Conservation (phyloP, 352 stramenopile species). For the Globisporangium solare region DNA sequence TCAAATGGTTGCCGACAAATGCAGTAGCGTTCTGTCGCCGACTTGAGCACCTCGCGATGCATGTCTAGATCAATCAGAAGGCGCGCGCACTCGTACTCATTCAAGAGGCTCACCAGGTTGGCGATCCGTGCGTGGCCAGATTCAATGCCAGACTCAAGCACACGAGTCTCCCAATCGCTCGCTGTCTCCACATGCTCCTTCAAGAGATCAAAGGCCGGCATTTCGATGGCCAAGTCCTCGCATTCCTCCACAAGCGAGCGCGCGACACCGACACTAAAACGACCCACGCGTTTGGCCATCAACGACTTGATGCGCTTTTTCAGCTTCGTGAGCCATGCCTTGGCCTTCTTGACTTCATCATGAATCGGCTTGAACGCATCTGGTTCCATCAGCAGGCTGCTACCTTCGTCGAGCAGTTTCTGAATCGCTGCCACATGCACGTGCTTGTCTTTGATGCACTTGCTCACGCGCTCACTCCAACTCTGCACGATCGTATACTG, state of each 20-base stretch:
- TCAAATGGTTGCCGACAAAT: constrained; percentile 90
- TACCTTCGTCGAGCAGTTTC: constrained; percentile 49
- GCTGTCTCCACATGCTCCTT: constrained; percentile 81
- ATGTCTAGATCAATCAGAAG: constrained; percentile 85
- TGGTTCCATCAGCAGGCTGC: constrained; percentile 59
- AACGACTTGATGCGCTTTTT: constrained; percentile 77
- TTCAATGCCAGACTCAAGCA: constrained; percentile 74
- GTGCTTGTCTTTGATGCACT: constrained; percentile 60
- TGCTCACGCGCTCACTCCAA: constrained; percentile 54
- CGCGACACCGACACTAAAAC: constrained; percentile 55
- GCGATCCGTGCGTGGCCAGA: constrained; percentile 72
- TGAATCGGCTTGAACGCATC: constrained; percentile 72
- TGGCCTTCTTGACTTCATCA: constrained; percentile 78
- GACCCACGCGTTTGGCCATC: constrained; percentile 61
- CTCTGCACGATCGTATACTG: constrained; percentile 62
- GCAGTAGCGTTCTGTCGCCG: constrained; percentile 89
- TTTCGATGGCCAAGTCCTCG: constrained; percentile 68
- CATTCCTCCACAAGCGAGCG: constrained; percentile 77
- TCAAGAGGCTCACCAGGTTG: constrained; percentile 57
- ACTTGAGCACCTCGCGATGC: constrained; percentile 87
- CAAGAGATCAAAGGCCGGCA: constrained; percentile 68
- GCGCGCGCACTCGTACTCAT: constrained; percentile 75
- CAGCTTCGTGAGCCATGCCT: constrained; percentile 77
- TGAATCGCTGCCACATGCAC: constrained; percentile 51
- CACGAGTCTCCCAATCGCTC: constrained; percentile 72